Evolutionary conservation across 768 basidiomycete species (phyloP).

Genomic region (Rhodotorula graminis): DNA sequence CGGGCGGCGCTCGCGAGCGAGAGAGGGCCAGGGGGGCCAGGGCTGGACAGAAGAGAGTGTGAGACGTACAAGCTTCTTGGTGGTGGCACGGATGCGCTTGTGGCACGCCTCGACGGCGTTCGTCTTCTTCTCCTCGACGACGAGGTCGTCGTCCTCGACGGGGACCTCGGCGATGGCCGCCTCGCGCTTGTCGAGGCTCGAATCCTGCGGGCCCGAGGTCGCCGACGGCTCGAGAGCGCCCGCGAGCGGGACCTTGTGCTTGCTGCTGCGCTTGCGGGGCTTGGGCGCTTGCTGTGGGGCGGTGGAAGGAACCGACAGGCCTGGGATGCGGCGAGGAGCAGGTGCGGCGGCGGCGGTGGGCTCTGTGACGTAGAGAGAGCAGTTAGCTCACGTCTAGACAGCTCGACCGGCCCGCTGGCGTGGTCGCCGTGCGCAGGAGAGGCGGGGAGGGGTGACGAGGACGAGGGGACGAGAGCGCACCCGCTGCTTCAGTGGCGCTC

Average conservation of each 20-base stretch:
- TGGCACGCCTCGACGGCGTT: constrained; percentile 32
- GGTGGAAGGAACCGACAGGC: neutral
- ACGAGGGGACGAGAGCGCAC: neutral
- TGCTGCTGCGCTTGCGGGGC: constrained; percentile 27
- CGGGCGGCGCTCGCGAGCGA: neutral
- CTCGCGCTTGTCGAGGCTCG: neutral
- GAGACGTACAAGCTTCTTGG: constrained; percentile 43
- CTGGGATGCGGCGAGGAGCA: constrained; percentile 19
- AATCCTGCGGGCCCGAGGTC: too few species aligned
- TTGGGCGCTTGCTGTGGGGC: neutral
- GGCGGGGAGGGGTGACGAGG: neutral
- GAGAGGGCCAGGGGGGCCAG: neutral
- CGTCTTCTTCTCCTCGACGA: constrained; percentile 26
- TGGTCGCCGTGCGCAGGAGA: too few species aligned
- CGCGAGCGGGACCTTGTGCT: constrained; percentile 1
- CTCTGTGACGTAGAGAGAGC: neutral
- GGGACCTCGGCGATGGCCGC: neutral
- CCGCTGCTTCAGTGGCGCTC: too few species aligned
- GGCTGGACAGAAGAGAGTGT: too few species aligned
- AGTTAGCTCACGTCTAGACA: neutral
- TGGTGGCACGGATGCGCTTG: constrained; percentile 40
- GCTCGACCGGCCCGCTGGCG: too few species aligned
- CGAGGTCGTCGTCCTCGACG: neutral
- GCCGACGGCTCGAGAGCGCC: neutral
- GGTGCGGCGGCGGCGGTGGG: neutral